A percentile compares a stretch with the other conserved stretches of the same genome.
These are phyloP conservation scores for Wickerhamiella alocasiicola DNA, from an alignment of 805 yeast genomes.

Conservation along the genomic window DNA sequence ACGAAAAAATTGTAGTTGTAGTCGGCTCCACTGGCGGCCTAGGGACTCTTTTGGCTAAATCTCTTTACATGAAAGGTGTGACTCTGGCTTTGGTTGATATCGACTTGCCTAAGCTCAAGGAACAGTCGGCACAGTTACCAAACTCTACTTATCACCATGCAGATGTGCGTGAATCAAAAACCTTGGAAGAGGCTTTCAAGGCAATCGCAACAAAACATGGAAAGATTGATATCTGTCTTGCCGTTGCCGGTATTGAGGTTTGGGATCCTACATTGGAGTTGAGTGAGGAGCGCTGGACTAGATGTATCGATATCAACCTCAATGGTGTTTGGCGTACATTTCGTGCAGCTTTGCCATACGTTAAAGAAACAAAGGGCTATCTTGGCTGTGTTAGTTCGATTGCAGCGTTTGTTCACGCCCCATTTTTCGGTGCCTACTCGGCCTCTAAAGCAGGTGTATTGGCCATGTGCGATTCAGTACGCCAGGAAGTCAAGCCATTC, in stretches of 20 bases:
- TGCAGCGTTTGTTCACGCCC: constrained; percentile 2
- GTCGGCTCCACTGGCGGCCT: constrained; percentile 11
- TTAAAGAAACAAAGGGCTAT: constrained; percentile 4
- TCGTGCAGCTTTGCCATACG: constrained; percentile 7
- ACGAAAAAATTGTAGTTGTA: constrained; percentile 1
- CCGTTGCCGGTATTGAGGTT: constrained; percentile 7
- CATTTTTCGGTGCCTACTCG: background rate
- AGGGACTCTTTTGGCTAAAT: constrained; percentile 2
- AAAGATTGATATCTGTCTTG: constrained; percentile 2
- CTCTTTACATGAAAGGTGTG: background rate
- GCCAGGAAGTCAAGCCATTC: constrained; percentile 2
- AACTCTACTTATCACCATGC: background rate
- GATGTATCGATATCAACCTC: constrained; percentile 3
- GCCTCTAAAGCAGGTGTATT: constrained; percentile 3
- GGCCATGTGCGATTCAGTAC: constrained; percentile 5
- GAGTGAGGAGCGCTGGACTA: background rate
- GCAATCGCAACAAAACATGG: constrained; percentile 2
- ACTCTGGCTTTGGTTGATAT: constrained; percentile 2
- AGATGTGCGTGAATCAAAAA: background rate
- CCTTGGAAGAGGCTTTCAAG: constrained; percentile 1
- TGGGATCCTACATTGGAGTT: constrained; percentile 1
- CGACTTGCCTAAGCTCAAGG: background rate
- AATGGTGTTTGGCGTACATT: constrained; percentile 7
- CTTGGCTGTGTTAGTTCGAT: constrained; percentile 5
- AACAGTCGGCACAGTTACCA: background rate